Percentiles rank a stretch among this genome's conserved stretches.
Evolutionary conservation across 2,329 filamentous ascomycete genomes (phyloP).

Genomic region (Fusarium neocosmosporiellum): DNA sequence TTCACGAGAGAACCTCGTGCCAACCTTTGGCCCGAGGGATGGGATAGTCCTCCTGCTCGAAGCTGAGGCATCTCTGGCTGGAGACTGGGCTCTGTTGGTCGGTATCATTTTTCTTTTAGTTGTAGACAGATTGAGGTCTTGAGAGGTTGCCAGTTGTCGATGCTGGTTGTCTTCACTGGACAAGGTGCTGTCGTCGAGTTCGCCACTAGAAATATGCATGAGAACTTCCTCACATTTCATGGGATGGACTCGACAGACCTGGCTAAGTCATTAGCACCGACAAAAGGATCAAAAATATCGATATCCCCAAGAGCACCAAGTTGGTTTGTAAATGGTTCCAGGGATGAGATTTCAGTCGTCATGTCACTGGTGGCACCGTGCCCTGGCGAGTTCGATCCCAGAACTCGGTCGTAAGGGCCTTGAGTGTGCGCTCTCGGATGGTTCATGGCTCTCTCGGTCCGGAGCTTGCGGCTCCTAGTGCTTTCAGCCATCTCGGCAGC

Average conservation of each 20-base stretch:
- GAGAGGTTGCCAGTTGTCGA: too few relatives aligned
- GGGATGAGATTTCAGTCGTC: neutral
- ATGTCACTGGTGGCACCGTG: neutral
- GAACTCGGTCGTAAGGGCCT: too few relatives aligned
- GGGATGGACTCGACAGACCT: neutral
- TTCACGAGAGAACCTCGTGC: constrained; percentile 3
- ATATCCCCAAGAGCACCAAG: neutral
- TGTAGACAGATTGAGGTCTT: neutral
- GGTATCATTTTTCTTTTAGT: neutral
- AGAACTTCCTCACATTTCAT: neutral
- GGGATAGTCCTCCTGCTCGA: neutral
- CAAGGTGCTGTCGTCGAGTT: neutral
- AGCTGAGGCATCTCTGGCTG: neutral
- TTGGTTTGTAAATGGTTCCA: neutral
- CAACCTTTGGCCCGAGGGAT: neutral
- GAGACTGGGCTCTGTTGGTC: neutral
- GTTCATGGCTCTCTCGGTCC: neutral
- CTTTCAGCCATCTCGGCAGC: neutral
- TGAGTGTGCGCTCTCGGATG: neutral
- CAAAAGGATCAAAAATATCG: neutral
- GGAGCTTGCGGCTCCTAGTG: neutral
- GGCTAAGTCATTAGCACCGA: neutral
- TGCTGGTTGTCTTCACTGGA: neutral
- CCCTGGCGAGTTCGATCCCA: neutral
- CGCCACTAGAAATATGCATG: neutral